These are phyloP conservation scores for Eucalyptus sideroxylon DNA, from an alignment of 345 rosid genomes.

Conservation along the genomic window DNA sequence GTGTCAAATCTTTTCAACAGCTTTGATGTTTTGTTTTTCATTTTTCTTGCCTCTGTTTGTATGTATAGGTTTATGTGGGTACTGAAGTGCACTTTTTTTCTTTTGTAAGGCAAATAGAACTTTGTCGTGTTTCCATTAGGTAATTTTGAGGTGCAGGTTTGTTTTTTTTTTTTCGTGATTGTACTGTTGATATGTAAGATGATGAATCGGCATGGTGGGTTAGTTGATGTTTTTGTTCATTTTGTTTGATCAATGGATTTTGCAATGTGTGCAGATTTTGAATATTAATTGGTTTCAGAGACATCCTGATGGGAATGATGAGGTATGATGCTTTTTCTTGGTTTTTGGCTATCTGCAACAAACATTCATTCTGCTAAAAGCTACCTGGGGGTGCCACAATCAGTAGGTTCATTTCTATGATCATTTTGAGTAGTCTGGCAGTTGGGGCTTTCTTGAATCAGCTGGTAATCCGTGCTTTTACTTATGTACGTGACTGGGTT, in stretches of 20 bases:
- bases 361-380: background rate
- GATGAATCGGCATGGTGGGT: background rate
- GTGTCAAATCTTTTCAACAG: background rate
- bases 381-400: background rate
- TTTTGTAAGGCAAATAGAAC: background rate
- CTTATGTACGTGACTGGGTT: background rate
- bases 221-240: background rate
- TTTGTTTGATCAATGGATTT: background rate
- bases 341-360: background rate
- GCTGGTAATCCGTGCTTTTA: background rate
- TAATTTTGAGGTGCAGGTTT: background rate
- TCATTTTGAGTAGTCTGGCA: background rate
- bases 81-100: background rate
- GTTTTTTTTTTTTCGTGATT: background rate
- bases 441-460: background rate
- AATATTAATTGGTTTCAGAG: slow-evolving; percentile 83
- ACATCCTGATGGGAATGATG: slow-evolving; percentile 86
- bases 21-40: background rate
- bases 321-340: slow-evolving; percentile 22
- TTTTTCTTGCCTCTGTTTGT: background rate
- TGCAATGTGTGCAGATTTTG: slow-evolving; percentile 19
- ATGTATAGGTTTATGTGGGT: background rate
- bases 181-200: background rate
- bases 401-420: background rate
- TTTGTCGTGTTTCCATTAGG: background rate